Base-by-base conservation (phyloP, 2,329 filamentous ascomycete genomes). In the Reticulascus tulasneorum region DNA sequence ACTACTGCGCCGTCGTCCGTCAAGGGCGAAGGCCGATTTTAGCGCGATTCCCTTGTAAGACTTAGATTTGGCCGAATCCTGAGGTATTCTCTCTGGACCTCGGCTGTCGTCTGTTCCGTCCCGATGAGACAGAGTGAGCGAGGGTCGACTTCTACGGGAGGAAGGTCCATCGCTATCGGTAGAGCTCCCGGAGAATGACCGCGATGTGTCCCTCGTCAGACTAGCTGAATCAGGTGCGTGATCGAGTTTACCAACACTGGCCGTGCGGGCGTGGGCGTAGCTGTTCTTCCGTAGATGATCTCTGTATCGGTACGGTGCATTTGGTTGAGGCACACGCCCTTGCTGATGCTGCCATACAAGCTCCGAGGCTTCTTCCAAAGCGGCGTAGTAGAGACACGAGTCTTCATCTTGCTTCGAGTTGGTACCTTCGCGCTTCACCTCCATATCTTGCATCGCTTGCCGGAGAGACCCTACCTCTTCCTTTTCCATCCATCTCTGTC, bases 401-500 rank as follows among this genome's bases (percentile, higher is more conserved):
- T 83, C 79, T 15, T 82, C 79, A 3, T 79, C 71, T 19, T 69
- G 46, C n/a, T 45, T 50, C 9, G 45, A 43, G 7, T 46, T 51
- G 28, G 56, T 49, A 15, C 43, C 37, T 24, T 54, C 49, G 20
- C 66, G 60, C 35, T 66, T 67, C 27, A 84, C 45, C 40, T 85
- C 77, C 73, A 89, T 77, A 49, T 86, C 80, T 47, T 87, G 77
- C 70, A 90, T 78, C 9, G 85, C 84, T 42, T 79, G 73, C 13
- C 82, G 75, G 40, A 90, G 60, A 15, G 83, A 83, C 23, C 73
- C 72, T 5, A 78, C 82, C 59, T 90, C 85, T 53, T 88, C 83
- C 56, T 84, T 86, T 57, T 90, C 85, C 76, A 86, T 85, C 82
- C 84, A 87, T 49, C 84, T 69, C 53, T 80, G 77, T 13, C 82